phyloP scores from a whole-genome alignment of 2,329 filamentous ascomycete genomes.

The Talaromyces atroroseus region DNA sequence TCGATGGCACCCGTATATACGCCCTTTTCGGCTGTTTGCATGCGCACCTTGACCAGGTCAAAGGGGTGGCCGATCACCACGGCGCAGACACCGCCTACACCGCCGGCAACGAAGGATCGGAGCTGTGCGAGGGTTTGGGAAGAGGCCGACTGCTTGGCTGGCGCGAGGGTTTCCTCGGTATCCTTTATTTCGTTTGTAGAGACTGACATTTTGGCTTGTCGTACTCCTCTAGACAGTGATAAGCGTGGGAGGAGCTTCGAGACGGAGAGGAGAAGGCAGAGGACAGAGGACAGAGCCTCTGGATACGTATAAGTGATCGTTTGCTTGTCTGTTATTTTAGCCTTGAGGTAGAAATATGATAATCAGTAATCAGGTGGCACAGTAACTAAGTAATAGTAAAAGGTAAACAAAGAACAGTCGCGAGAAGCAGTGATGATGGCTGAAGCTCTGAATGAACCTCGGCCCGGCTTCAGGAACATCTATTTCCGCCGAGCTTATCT shows the following conservation, averaged over 20 bases:
- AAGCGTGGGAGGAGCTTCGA: not conserved
- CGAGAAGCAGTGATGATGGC: not conserved
- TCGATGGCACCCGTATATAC: slow-evolving; percentile 88
- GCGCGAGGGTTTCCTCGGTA: slow-evolving; percentile 7
- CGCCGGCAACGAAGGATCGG: slow-evolving; percentile 80
- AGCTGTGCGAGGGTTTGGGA: slow-evolving; percentile 55
- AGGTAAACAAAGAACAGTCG: not conserved
- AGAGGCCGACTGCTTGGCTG: slow-evolving; percentile 4
- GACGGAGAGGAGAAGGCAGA: not conserved
- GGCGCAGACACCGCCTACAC: slow-evolving; percentile 88
- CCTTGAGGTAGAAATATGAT: too few species aligned
- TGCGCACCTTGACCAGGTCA: slow-evolving; percentile 92
- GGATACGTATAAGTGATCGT: not conserved
- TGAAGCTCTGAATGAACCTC: not conserved
- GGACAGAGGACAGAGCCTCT: not conserved
- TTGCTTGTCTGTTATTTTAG: not conserved
- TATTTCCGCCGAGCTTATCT: not conserved
- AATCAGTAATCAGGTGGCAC: not conserved
- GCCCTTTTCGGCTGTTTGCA: slow-evolving; percentile 92
- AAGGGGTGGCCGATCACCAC: slow-evolving; percentile 95
- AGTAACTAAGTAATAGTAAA: too few species aligned
- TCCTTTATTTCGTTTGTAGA: not conserved
- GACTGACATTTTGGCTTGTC: not conserved
- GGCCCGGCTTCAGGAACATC: not conserved
- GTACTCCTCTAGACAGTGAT: not conserved